Evolutionary conservation across 2,329 filamentous ascomycete genomes (phyloP), one percentile per base, ranked within the genome.

Genomic region (Sclerotinia borealis): DNA sequence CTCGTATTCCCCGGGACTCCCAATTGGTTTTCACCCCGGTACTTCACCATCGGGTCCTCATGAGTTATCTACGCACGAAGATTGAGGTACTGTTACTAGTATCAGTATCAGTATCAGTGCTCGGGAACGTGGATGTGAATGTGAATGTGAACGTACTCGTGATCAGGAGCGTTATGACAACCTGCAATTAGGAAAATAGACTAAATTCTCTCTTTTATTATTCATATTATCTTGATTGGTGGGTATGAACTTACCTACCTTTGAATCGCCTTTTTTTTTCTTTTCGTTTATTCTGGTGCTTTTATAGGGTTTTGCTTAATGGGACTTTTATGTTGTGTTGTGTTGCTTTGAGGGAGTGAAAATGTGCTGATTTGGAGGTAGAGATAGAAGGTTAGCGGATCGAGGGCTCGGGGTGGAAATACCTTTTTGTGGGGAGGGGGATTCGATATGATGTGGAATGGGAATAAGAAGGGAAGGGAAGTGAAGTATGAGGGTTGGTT

Each of bases 171-270:
- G 48, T 52, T 52, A 60, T 7, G 47, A 60, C 17, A 47, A 60
- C 31, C 47, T 47, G 47, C 45, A 60, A 60, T 52, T 60, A 47
- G 52, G 58, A 60, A 60, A 52, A 60, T 31, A 37, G 48, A 60
- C 37, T 51, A 29, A 51, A 39, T 41, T 60, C 19, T 60, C 41
- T 52, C 22, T 22, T 31, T 27, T 59, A 36, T 54, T 54, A 11
- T 19, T n/a, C 27, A 17, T 55, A n/a, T n/a, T 9, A 17, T 2
- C 9, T 25, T 31, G 17, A 55, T 39, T 27, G 31, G 19, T 48
- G 41, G 41, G 31, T 37, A 25, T 49, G 25, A 25, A 31, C 52
- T 39, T 36, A 29, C 25, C 41, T 9, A 59, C 7, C 3, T 10
- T 50, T 15, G 4, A 7, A 15, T 34, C n/a, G n/a, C 22, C 17